These are phyloP conservation scores for Leishmania gerbilli DNA, from an alignment of 208 protist genomes.

Conservation along the genomic window DNA sequence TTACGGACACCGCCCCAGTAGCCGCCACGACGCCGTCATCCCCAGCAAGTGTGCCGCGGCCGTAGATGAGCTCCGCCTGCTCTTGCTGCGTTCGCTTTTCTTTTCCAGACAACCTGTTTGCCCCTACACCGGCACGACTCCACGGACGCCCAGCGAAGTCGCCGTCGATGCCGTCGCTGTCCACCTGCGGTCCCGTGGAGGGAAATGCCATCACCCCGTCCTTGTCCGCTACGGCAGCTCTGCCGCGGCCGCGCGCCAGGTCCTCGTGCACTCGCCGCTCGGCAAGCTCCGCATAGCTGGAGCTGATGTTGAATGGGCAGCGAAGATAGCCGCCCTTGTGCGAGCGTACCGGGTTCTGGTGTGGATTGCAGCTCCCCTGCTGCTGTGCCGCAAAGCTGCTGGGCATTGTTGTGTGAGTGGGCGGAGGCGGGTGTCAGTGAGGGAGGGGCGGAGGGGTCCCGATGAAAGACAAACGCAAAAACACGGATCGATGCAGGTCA, in stretches of 20 bases:
- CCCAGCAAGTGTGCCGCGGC: constrained; percentile 20
- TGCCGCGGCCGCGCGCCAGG: constrained; percentile 2
- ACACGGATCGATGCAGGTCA: neutral
- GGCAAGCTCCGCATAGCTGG: constrained; percentile 50
- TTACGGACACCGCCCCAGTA: neutral
- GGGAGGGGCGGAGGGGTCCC: neutral
- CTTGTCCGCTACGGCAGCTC: constrained; percentile 13
- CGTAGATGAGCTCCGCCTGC: constrained; percentile 68
- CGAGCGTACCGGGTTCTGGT: constrained; percentile 56
- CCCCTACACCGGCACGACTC: constrained; percentile 72
- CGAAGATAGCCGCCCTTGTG: constrained; percentile 70
- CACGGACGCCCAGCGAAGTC: constrained; percentile 48
- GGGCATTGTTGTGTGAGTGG: constrained; percentile 7
- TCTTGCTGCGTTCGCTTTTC: constrained; percentile 65
- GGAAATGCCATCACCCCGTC: constrained; percentile 17
- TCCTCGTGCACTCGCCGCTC: constrained; percentile 44
- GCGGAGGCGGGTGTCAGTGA: neutral
- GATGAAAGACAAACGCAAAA: neutral
- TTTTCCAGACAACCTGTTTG: constrained; percentile 39
- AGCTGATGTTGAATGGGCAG: constrained; percentile 64
- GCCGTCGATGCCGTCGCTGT: constrained; percentile 24
- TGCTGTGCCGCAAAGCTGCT: constrained; percentile 30
- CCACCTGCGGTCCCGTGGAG: neutral
- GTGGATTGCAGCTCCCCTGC: constrained; percentile 13
- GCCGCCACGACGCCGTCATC: constrained; percentile 10